Evolutionary conservation across 2,329 filamentous ascomycete genomes (phyloP).

Genomic region (Aspergillus costaricaensis): DNA sequence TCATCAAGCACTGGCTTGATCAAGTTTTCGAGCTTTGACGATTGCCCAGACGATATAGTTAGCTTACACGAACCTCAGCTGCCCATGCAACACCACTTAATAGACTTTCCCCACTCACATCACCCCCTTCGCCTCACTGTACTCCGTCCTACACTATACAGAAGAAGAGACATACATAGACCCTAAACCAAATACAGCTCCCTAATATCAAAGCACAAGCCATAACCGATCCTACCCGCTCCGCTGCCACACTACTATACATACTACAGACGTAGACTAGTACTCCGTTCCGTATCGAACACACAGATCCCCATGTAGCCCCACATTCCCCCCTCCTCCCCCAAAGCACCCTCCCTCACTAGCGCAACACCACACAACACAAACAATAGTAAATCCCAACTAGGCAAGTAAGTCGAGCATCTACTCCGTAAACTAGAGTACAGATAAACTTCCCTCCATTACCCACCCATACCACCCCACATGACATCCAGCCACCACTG

Average conservation of each 20-base stretch:
- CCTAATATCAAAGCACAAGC: background rate
- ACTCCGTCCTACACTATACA: no score
- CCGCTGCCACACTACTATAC: background rate
- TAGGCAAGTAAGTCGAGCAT: background rate
- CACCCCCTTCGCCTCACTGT: no score
- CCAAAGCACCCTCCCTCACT: background rate
- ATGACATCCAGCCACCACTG: no score
- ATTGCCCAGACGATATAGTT: background rate
- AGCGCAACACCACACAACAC: background rate
- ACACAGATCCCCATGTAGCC: no score
- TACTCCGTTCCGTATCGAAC: no score
- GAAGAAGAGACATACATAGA: no score
- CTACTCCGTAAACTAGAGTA: no score
- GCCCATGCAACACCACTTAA: background rate
- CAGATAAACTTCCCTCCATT: no score
- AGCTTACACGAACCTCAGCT: no score
- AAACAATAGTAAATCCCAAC: background rate
- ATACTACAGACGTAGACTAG: no score
- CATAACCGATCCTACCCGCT: background rate
- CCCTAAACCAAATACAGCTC: background rate
- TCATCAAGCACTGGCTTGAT: slow-evolving; percentile 78
- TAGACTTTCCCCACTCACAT: background rate
- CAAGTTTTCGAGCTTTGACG: slow-evolving; percentile 67
- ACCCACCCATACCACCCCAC: no score
- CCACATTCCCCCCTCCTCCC: background rate